phyloP scores from a whole-genome alignment of 192 early-diverging fungal species.

The Coemansia sp. region DNA sequence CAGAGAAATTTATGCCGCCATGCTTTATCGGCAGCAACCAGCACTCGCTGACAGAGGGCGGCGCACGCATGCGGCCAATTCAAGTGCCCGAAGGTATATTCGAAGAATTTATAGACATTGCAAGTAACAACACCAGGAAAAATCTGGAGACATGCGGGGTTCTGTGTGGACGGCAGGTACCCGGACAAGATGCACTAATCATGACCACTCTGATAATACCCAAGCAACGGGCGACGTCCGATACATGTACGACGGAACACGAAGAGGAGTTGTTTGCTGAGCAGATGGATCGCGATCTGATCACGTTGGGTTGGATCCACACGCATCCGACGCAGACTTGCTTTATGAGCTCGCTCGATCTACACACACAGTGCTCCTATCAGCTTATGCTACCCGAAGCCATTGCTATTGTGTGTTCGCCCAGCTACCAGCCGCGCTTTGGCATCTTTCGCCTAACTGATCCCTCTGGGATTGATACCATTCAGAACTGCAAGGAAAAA shows the following conservation, averaged over 20 bases:
- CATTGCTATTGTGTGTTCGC: constrained; percentile 88
- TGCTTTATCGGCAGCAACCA: constrained; percentile 37
- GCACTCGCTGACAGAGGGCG: constrained; percentile 55
- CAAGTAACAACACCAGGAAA: constrained; percentile 64
- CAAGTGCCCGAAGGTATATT: constrained; percentile 65
- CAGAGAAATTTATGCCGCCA: constrained; percentile 27
- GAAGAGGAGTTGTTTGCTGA: constrained; percentile 83
- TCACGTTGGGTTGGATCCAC: constrained; percentile 91
- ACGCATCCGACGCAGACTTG: constrained; percentile 94
- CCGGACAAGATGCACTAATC: constrained; percentile 27
- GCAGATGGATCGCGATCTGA: constrained; percentile 68
- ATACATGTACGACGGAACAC: constrained; percentile 78
- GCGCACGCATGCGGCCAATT: constrained; percentile 64
- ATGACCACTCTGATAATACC: constrained; percentile 83
- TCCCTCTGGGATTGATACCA: constrained; percentile 76
- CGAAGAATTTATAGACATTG: constrained; percentile 70
- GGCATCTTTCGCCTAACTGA: constrained; percentile 88
- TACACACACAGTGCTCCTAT: constrained; percentile 91
- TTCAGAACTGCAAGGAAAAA: constrained; percentile 68
- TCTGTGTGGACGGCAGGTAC: constrained; percentile 70
- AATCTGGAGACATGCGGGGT: constrained; percentile 92
- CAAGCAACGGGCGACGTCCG: constrained; percentile 85
- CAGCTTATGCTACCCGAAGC: constrained; percentile 90
- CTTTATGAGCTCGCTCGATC: constrained; percentile 89
- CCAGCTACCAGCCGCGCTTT: constrained; percentile 65